These are phyloP conservation scores for Bipolaris victoriae DNA, from an alignment of 2,329 filamentous ascomycete genomes.

Conservation along the genomic window DNA sequence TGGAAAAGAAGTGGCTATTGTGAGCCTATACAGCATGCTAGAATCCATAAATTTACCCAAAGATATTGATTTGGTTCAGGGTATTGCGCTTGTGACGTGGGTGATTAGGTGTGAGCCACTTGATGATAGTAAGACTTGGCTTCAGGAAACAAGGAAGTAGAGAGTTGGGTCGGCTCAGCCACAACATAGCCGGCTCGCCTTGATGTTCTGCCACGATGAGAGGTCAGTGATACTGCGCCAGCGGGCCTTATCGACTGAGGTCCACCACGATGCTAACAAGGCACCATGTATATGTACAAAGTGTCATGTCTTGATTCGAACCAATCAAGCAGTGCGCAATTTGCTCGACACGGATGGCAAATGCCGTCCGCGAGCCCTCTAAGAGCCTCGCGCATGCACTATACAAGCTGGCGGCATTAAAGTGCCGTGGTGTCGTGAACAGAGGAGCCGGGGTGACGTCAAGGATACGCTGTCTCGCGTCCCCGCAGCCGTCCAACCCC, in stretches of 20 bases:
- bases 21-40: conserved; percentile 1
- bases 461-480: conserved; percentile 8
- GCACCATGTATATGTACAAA: not conserved
- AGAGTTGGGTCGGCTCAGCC: conserved; percentile 5
- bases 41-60: not conserved
- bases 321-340: not conserved
- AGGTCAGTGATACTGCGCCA: not conserved
- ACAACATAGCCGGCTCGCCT: conserved; percentile 4
- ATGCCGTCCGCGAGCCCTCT: not conserved
- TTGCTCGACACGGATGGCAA: not conserved
- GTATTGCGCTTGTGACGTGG: conserved; percentile 3
- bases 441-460: conserved; percentile 10
- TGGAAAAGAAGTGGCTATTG: conserved; percentile 2
- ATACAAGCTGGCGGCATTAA: not conserved
- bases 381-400: not conserved
- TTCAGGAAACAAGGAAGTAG: not conserved
- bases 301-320: not conserved
- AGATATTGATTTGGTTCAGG: not conserved
- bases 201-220: not conserved
- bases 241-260: not conserved
- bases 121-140: conserved; percentile 2
- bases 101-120: not conserved
- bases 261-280: not conserved
- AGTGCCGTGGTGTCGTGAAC: conserved; percentile 1
- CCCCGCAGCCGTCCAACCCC: not conserved